Conservation (phyloP, 352 stramenopile genomes). For the Globisporangium spinosum region DNA sequence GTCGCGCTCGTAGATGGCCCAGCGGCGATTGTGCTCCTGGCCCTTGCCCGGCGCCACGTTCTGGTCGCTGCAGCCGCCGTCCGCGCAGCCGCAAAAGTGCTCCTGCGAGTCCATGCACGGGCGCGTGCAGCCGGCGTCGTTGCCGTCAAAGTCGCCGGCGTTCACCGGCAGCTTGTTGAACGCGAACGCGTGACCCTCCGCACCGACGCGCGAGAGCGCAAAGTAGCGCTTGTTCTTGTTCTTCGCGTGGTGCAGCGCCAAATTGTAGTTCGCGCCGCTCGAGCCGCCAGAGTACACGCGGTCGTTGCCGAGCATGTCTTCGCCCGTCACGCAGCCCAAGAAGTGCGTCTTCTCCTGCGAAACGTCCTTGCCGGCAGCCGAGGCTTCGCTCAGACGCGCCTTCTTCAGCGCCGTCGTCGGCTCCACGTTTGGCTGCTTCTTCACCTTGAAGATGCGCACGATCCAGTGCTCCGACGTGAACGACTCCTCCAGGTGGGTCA, state of each 20-base stretch:
- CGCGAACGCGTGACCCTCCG: conserved; percentile 85
- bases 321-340: conserved; percentile 77
- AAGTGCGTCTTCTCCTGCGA: conserved; percentile 79
- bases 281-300: conserved; percentile 85
- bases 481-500: conserved; percentile 90
- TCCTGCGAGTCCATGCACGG: conserved; percentile 70
- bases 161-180: conserved; percentile 85
- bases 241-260: conserved; percentile 86
- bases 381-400: conserved; percentile 46
- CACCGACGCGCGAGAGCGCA: conserved; percentile 69
- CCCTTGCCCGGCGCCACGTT: conserved; percentile 59
- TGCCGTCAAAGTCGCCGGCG: conserved; percentile 62
- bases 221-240: conserved; percentile 86
- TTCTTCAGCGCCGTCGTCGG: conserved; percentile 65
- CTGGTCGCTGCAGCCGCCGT: conserved; percentile 74
- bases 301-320: conserved; percentile 83
- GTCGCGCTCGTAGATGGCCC: conserved; percentile 85
- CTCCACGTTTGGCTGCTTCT: conserved; percentile 84
- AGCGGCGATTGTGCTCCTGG: conserved; percentile 89
- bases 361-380: conserved; percentile 46
- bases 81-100: conserved; percentile 84
- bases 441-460: conserved; percentile 94
- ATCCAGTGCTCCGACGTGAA: conserved; percentile 96
- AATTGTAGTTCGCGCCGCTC: conserved; percentile 88
- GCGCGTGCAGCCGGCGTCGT: conserved; percentile 77